Conservation (phyloP, 768 basidiomycete species). For the Serendipita vermifera region DNA sequence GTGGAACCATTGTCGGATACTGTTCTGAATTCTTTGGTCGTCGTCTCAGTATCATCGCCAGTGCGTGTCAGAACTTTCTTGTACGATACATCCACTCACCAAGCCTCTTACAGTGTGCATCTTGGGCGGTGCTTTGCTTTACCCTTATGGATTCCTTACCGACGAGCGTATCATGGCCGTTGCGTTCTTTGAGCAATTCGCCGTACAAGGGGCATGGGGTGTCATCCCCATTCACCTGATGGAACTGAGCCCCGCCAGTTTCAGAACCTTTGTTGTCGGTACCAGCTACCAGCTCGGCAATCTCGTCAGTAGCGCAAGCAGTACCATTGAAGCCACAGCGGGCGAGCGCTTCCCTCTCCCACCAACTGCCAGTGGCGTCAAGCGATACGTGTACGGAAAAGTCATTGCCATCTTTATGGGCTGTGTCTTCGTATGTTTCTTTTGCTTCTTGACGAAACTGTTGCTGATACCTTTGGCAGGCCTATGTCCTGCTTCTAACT, state of each 20-base stretch:
- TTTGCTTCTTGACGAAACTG: neutral
- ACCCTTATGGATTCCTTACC: conserved; percentile 7
- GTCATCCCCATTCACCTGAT: conserved; percentile 69
- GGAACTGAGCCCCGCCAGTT: conserved; percentile 79
- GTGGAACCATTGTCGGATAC: conserved; percentile 61
- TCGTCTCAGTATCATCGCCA: conserved; percentile 59
- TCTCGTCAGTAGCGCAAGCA: conserved; percentile 18
- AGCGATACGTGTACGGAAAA: conserved; percentile 5
- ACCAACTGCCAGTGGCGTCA: neutral
- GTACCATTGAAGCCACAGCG: neutral
- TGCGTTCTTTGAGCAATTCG: conserved; percentile 77
- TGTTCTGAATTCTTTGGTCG: conserved; percentile 44
- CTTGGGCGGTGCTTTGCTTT: neutral
- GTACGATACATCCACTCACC: neutral
- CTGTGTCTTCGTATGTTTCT: neutral
- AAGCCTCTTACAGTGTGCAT: neutral
- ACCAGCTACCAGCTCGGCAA: conserved; percentile 77
- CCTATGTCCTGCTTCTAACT: neutral
- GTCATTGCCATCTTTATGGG: conserved; percentile 6
- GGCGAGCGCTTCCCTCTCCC: conserved; percentile 6
- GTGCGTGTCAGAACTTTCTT: neutral
- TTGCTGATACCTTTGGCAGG: too few relatives aligned
- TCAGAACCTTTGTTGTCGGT: conserved; percentile 79
- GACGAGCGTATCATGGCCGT: conserved; percentile 44
- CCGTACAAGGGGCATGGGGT: conserved; percentile 86